Evolutionary conservation across 805 yeast species (phyloP), one percentile per base, ranked within the genome.

Genomic region (Candida quercuum): DNA sequence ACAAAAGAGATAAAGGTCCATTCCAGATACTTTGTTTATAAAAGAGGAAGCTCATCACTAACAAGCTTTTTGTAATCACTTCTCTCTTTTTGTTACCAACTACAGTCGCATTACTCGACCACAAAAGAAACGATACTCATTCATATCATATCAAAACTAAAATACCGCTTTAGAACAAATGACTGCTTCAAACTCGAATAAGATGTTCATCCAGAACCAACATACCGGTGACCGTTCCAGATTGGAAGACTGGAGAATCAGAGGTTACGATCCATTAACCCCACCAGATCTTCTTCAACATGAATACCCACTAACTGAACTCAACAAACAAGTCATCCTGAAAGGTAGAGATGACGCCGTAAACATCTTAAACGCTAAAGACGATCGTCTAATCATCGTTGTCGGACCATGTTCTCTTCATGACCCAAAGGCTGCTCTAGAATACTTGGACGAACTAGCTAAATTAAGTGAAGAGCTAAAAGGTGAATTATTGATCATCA

Each of bases 371-470:
- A 70, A 80, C 41, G 96, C 95, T 38, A 69, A 73, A 42, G 96
- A 87, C 55, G 99, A 91, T 64, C 73, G 97, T 48, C 64, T 91
- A 47, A 71, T 93, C 31, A 81, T 93, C 22, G 87, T 93, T 24
- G 86, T 93, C 45, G 99, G 99, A 1, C 99, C 99, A 37, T 93
- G 99, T 64, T 91, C 98, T 7, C 80, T 93, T 47, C 98, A 93
- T 60, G 99, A 93, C 60, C 87, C 96, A 24, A 72, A 65, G 32
- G 95, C 96, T 24, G 99, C 98, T 6, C 59, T 85, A 46, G 98
- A 89, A 47, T 93, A 91, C 68, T 86, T 91, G 52, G 67, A 71
- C 25, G 69, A 78, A 52, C 73, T 91, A 40, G 63, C 74, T 31
- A 69, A 67, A 38, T 58, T 81, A 26, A 66, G 83, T 30, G 77